A percentile compares a stretch with the other conserved stretches of the same genome.
phyloP scores from a whole-genome alignment of 1,139 yeast genomes.

The Candida tropicalis region DNA sequence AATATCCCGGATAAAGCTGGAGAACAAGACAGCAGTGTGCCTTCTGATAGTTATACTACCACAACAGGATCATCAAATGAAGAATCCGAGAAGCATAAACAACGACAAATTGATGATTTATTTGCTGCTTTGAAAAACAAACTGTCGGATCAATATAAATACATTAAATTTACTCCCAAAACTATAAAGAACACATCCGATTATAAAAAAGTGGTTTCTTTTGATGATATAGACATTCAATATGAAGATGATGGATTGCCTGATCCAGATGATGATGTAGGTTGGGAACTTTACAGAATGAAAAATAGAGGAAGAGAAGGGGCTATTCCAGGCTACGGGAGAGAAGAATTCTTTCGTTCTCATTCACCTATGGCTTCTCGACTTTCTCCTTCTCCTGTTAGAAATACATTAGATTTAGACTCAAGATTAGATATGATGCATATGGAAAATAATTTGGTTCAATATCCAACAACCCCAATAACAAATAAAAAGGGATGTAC shows the following conservation, averaged over 20 bases:
- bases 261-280: slow-evolving; percentile 19
- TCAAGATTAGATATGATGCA: slow-evolving; percentile 22
- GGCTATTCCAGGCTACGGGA: neutral
- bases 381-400: slow-evolving; percentile 6
- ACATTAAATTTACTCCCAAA: slow-evolving; percentile 17
- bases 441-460: slow-evolving; percentile 10
- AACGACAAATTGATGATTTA: slow-evolving; percentile 17
- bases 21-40: too few relatives aligned
- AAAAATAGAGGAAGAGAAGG: slow-evolving; percentile 5
- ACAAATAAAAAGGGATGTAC: slow-evolving; percentile 56
- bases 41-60: too few relatives aligned
- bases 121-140: slow-evolving; percentile 21
- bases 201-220: slow-evolving; percentile 22
- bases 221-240: slow-evolving; percentile 24
- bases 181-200: slow-evolving; percentile 9
- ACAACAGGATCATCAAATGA: slow-evolving; percentile 4
- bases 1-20: too few relatives aligned
- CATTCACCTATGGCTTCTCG: neutral
- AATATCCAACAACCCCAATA: slow-evolving; percentile 56
- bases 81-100: neutral
- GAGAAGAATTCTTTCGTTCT: neutral
- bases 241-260: slow-evolving; percentile 20
- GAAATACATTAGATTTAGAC: slow-evolving; percentile 6
- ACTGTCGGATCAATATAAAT: slow-evolving; percentile 27
- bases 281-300: slow-evolving; percentile 17